Conservation (phyloP, 129 eudicot genomes). For the Lactuca sativa region DNA sequence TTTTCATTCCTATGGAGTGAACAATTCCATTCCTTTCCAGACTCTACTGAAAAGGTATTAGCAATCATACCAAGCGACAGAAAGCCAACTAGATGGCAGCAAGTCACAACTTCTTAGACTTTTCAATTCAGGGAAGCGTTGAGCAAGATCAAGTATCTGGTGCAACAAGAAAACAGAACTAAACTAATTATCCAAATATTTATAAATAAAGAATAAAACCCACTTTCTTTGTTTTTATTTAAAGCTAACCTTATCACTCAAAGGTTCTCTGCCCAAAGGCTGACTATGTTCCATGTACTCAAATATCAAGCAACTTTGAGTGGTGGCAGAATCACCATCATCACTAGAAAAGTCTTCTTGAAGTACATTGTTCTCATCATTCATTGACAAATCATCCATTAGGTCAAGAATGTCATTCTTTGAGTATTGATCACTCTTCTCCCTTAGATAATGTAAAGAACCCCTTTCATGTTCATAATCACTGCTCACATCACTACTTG, state of each 20-base stretch:
- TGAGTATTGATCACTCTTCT: conserved; percentile 13
- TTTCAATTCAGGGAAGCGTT: conserved; percentile 61
- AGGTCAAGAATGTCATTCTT: conserved; percentile 28
- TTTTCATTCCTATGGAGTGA: background rate
- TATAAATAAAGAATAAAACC: background rate
- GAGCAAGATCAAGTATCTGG: conserved; percentile 72
- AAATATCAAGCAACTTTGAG: conserved; percentile 56
- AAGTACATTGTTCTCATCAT: conserved; percentile 41
- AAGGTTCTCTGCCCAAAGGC: conserved; percentile 73
- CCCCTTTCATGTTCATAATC: conserved; percentile 65
- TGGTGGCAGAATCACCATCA: conserved; percentile 64
- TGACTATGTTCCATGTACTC: conserved; percentile 63
- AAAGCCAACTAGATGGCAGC: conserved; percentile 72
- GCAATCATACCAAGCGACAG: conserved; percentile 74
- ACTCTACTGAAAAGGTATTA: background rate
- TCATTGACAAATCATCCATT: conserved; percentile 43
- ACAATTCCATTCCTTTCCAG: background rate
- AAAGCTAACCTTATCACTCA: conserved; percentile 59
- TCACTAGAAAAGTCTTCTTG: conserved; percentile 83
- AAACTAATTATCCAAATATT: background rate
- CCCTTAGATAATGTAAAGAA: conserved; percentile 17
- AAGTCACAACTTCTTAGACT: conserved; percentile 71
- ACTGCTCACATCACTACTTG: conserved; percentile 79
- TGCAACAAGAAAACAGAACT: background rate
- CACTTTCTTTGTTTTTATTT: background rate